These are phyloP conservation scores for Chlorella sp. DNA, from an alignment of 139 green algal species.

Conservation along the genomic window DNA sequence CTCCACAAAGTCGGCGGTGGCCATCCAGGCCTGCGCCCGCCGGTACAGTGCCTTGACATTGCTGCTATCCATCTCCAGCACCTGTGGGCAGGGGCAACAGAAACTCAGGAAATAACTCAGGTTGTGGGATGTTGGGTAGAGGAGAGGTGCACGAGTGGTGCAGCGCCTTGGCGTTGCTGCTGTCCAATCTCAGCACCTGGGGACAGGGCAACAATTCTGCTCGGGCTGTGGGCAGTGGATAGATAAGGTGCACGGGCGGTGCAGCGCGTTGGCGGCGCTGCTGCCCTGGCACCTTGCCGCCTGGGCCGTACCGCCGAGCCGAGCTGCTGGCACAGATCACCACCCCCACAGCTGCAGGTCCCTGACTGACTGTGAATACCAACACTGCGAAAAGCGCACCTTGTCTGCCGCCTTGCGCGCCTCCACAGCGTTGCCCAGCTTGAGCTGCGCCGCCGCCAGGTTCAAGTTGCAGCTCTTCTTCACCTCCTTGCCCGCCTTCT, in stretches of 20 bases:
- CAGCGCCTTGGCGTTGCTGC: too few species aligned
- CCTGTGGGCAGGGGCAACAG: conserved; percentile 58
- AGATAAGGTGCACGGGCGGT: too few species aligned
- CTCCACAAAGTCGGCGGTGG: conserved; percentile 78
- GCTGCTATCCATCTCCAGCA: conserved; percentile 83
- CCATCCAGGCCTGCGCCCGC: conserved; percentile 79
- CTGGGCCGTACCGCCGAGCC: too few species aligned
- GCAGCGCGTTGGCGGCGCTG: too few species aligned
- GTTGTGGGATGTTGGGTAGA: too few species aligned
- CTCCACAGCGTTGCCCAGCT: conserved; percentile 60
- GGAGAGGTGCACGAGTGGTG: too few species aligned
- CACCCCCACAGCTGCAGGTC: too few species aligned
- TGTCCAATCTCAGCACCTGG: not conserved
- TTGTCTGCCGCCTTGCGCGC: conserved; percentile 40
- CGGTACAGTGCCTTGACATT: conserved; percentile 97
- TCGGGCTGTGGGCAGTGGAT: too few species aligned
- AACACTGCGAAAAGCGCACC: not conserved
- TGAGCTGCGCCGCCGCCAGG: conserved; percentile 86
- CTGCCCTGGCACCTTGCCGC: too few species aligned
- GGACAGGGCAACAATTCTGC: too few species aligned
- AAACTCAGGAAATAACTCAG: not conserved
- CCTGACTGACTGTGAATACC: too few species aligned
- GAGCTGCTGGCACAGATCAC: too few species aligned
- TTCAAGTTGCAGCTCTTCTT: conserved; percentile 86
- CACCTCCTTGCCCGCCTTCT: conserved; percentile 66